Base-by-base conservation (phyloP, 495 filamentous ascomycete genomes). In the Neurospora hispaniola region DNA sequence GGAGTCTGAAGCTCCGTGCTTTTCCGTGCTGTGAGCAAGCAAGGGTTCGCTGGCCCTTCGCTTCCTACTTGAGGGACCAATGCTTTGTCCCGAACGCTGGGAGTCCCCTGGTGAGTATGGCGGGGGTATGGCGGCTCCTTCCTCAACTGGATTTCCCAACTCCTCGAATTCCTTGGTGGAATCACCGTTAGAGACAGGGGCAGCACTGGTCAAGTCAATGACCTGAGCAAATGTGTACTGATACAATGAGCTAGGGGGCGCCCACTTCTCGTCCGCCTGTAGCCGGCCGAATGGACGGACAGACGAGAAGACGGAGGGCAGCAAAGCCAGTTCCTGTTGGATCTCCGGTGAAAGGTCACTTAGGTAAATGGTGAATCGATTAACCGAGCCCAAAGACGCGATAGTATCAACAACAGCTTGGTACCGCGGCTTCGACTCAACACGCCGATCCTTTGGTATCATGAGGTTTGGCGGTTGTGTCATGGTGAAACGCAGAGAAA, bases 371-470 rank as follows among this genome's bases (percentile, higher is more conserved):
- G 66, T 73, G 23, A 73, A 35, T 12, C 48, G 62, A 39, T 16
- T 31, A 4, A 43, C 62, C 23, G 71, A 73, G 16, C 62, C 42
- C 10, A 73, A 9, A 35, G 71, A 68, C 39, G 39, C 41, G 38
- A 73, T 70, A 39, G 31, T 41, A 35, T 70, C 62, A 11, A 70
- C 2, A 3, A 73, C 18, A 39, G 62, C 18, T 54, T 73, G 62
- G 7, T 68, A 73, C 46, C 66, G 71, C 11, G 11, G 62, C 42
- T 73, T 73, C 48, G 71, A 66, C 14, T 70, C 71, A 35, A 73
- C 18, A 14, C 16, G 40, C 38, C 71, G 71, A 6, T 73, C 31
- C 23, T 73, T 73, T 0, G 71, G 71, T 8, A 73, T 66, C 23
- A 59, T 44, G 27, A 73, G 35, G 16, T 2, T 27, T 5, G 71